Evolutionary conservation across 495 filamentous ascomycete species (phyloP), one percentile per base, ranked within the genome.

Genomic region (Elaphomyces granulatus): DNA sequence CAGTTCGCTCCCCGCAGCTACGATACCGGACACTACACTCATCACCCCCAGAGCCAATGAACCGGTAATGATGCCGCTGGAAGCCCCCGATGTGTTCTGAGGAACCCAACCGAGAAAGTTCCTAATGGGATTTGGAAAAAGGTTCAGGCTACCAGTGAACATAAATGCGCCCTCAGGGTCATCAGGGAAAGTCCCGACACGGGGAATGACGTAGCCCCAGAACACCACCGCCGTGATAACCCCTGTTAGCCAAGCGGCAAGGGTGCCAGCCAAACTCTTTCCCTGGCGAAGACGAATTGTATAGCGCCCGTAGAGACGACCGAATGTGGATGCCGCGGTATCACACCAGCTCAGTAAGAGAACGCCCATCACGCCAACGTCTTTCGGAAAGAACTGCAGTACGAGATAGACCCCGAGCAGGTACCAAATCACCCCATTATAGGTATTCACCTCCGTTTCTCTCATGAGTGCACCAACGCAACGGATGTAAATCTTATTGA

Each of bases 341-440:
- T 99, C 90, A 55, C 90, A 99, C 90, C 90, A 99, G 48, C 81
- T 87, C 6, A 99, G 72, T 36, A 99, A 70, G 42, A 96, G 65
- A 10, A 94, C 78, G 16, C 79, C 74, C 67, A 99, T 79, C 7
- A 93, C 77, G 2, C 79, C 85, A n/a, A 96, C 73, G 47, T 99
- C 90, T 58, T 95, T 96, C 18, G 87, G 87, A 55, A 87, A 87
- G 58, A 84, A 87, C 41, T 74, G 70, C 32, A 99, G 70, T 17
- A 83, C 87, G 14, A 75, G 70, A 68, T 85, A 95, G 15, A 87
- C 79, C 10, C 90, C 90, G 8, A 93, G 71, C 4, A 99, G 73
- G 51, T 95, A 99, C 71, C 82, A 94, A 40, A 99, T 87, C 38
- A 95, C 88, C 31, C 90, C 90, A 54, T 99, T 99, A 66, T 81